Evolutionary conservation across 2,329 filamentous ascomycete species (phyloP), one percentile per base, ranked within the genome.

Genomic region (Fusarium sambucinum): DNA sequence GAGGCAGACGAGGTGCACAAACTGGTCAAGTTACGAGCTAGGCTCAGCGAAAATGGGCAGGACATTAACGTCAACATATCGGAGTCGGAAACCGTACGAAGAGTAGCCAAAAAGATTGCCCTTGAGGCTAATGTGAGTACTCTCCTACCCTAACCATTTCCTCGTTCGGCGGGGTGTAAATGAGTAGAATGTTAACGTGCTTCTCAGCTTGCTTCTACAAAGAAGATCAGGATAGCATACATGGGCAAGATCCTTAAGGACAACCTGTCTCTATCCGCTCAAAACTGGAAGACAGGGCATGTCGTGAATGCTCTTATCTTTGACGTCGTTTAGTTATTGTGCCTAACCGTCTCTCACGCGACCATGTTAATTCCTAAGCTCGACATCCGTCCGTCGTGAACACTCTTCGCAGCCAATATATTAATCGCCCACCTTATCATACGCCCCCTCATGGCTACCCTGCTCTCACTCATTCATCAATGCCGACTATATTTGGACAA

Each of bases 201-300:
- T 8, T 35, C 14, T 17, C 70, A 91, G 90, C 81, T 94, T 32
- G 78, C 85, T 3, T 76, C 82, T 10, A 82, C 81, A 44, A 88
- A 87, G 64, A 86, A 84, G 47, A 82, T 97, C 51, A 88, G 88
- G 55, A 86, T 97, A 61, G 90, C 89, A 21, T 96, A 97, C 77
- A 85, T 96, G 78, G 94, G 94, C 70, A 93, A 89, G 76, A 87
- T 94, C 51, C 85, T 97, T 45, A 89, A 89, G 68, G 92, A 95
- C 68, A 84, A 85, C 55, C 77, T 86, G 21, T 85, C 90, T 1
- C 81, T 97, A 19, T 78, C 83, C 44, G 85, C 86, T 5, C 91
- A 96, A 71, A 91, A 91, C 48, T 97, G 92, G 92, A 87, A 89
- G 72, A 84, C 86, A 63, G 91, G 89, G 35, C 86, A 96, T 75